phyloP scores from a whole-genome alignment of 2,329 filamentous ascomycete genomes.

The Cryphonectria nitschkei region DNA sequence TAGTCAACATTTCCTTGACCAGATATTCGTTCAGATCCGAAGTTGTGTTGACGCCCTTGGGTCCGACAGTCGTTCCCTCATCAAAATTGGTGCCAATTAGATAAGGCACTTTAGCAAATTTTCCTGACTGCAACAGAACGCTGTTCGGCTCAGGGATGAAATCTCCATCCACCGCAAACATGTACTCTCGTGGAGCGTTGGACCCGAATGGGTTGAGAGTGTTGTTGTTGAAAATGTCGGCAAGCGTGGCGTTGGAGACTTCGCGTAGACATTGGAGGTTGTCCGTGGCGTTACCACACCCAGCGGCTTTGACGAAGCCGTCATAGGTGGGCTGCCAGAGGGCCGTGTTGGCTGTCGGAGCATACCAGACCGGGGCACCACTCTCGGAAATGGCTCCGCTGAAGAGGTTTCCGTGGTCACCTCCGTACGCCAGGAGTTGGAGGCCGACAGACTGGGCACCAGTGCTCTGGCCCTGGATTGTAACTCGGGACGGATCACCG shows the following conservation, averaged over 20 bases:
- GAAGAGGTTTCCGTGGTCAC: not conserved
- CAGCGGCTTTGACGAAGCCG: constrained; percentile 9
- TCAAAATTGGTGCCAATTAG: constrained; percentile 19
- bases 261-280: constrained; percentile 4
- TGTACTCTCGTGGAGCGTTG: constrained; percentile 15
- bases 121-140: not conserved
- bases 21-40: not conserved
- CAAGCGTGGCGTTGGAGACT: constrained; percentile 6
- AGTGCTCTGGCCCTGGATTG: not conserved
- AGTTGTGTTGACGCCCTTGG: constrained; percentile 19
- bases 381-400: not conserved
- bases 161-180: constrained; percentile 23
- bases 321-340: constrained; percentile 27
- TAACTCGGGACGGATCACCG: not conserved
- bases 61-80: constrained; percentile 13
- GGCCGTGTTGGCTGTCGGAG: too few species aligned
- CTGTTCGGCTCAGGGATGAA: constrained; percentile 15
- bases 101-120: constrained; percentile 21
- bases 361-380: not conserved
- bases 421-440: not conserved
- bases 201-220: constrained; percentile 18
- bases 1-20: not conserved
- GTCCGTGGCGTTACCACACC: constrained; percentile 15
- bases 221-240: constrained; percentile 22
- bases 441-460: not conserved